Conservation (phyloP, 2,329 filamentous ascomycete genomes). For the Periconia sp. region DNA sequence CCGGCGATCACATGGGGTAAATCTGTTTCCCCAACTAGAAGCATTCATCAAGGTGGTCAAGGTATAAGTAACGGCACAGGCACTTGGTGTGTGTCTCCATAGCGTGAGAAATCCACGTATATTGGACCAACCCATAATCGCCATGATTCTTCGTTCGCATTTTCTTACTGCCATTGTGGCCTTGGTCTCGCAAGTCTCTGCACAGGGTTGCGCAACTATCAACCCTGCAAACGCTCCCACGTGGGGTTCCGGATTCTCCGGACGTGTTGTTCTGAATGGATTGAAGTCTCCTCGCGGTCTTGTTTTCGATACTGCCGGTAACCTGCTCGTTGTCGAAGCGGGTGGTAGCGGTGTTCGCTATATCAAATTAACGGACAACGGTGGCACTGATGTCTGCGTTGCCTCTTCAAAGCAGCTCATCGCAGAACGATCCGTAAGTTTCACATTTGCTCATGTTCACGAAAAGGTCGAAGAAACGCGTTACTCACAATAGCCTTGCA, state of each 20-base stretch:
- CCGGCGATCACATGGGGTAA: too few species aligned
- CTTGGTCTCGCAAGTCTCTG: conserved; percentile 6
- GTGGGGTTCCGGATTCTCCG: conserved; percentile 24
- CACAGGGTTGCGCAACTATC: conserved; percentile 24
- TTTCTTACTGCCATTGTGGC: conserved; percentile 6
- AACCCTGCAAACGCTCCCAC: conserved; percentile 21
- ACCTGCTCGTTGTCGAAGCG: conserved; percentile 23
- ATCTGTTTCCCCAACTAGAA: too few species aligned
- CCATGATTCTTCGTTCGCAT: conserved; percentile 5
- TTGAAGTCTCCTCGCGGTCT: conserved; percentile 23
- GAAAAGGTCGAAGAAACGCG: neutral
- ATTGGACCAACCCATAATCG: neutral
- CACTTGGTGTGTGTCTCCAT: too few species aligned
- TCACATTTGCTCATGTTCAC: too few species aligned
- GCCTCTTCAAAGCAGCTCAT: conserved; percentile 24
- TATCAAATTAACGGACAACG: conserved; percentile 27
- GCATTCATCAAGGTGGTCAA: too few species aligned
- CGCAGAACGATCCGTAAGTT: conserved; percentile 13
- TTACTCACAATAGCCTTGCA: conserved; percentile 6
- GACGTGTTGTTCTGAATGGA: conserved; percentile 27
- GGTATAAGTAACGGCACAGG: too few species aligned
- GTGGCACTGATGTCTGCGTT: conserved; percentile 27
- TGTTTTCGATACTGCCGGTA: conserved; percentile 23
- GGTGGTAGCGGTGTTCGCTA: conserved; percentile 23
- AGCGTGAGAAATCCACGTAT: too few species aligned